Conservation (phyloP, 768 basidiomycete genomes). For the Pleurotus salmoneostramineus region DNA sequence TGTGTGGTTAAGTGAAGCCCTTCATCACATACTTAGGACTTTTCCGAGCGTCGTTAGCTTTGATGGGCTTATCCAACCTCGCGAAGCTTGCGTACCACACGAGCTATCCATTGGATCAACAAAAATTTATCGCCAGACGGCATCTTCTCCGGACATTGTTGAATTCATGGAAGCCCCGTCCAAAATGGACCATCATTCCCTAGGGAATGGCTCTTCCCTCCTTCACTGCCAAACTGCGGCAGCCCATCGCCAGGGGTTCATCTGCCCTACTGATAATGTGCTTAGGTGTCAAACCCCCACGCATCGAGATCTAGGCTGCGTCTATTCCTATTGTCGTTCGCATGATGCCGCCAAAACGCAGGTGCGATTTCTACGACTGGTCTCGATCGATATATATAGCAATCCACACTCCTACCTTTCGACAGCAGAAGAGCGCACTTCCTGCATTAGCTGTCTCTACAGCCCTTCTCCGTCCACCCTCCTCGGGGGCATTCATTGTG, state of each 20-base stretch:
- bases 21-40: neutral
- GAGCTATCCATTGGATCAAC: neutral
- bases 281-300: neutral
- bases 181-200: neutral
- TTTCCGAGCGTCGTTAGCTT: neutral
- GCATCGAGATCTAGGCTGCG: neutral
- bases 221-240: neutral
- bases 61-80: neutral
- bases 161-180: neutral
- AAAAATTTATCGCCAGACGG: neutral
- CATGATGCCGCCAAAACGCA: neutral
- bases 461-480: neutral
- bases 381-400: neutral
- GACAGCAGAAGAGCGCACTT: too few relatives aligned
- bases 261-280: neutral
- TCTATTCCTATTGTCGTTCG: constrained; percentile 1
- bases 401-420: neutral
- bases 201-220: neutral
- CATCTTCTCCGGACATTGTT: neutral
- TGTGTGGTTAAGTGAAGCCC: neutral
- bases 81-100: neutral
- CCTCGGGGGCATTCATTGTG: too few relatives aligned
- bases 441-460: too few relatives aligned
- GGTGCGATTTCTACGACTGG: neutral
- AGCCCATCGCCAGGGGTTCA: neutral